Evolutionary conservation across 2,329 filamentous ascomycete species (phyloP), one percentile per base, ranked within the genome.

Genomic region (Emydomyces testavorans): DNA sequence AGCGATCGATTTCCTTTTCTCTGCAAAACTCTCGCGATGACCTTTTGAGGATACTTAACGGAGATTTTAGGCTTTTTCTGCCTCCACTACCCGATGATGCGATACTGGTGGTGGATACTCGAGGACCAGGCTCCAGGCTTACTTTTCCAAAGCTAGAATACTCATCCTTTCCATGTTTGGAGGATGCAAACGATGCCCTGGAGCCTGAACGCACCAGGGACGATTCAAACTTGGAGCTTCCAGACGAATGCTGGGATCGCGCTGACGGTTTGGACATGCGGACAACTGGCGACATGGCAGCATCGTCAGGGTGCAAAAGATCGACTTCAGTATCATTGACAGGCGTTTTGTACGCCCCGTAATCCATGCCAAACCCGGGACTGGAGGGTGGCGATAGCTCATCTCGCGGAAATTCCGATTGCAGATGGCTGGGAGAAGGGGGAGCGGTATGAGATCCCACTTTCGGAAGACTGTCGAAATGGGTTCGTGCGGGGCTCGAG

Each of bases 261-360:
- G 83, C 86, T 0, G 85, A 85, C 6, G 82, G 83, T 63, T 89
- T 89, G 26, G 86, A 78, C 26, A 89, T 94, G 54, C 83, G 81
- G 57, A 93, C 77, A 47, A 90, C 77, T 15, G 88, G 87, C 10
- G 86, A 68, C 52, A 73, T 69, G 26, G 76, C 76, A 35, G 75
- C 75, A 65, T 79, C 74, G 61, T 78, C 74, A 29, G 72, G 67
- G 53, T 72, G 70, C 46, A 73, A 53, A 54, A 71, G 68, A 41
- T 70, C 66, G 29, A 73, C 70, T 41, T 76, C 70, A 37, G 69
- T 60, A 10, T 73, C 59, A 15, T 77, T 71, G 26, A 72, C 66
- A 3, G 74, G 69, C 39, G 74, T 68, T 42, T 74, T 70, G 62
- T 78, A 82, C 50, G 78, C 74, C 50, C 81, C 78, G 73, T 86